These are phyloP conservation scores for Zygotorulaspora danielsina DNA, from an alignment of 805 yeast species.

Conservation along the genomic window DNA sequence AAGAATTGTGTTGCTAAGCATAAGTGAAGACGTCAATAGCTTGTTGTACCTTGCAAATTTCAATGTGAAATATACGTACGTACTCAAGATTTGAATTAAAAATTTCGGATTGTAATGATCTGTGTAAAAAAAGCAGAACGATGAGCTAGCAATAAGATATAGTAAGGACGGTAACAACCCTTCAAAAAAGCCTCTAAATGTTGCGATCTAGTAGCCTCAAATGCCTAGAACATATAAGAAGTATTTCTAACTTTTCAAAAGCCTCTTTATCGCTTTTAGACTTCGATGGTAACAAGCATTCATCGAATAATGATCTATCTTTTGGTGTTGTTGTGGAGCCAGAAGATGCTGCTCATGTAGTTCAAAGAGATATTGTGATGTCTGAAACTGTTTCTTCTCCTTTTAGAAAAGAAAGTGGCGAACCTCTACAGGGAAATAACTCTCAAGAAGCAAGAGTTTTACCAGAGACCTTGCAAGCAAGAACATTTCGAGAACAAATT, in stretches of 20 bases:
- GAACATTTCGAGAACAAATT: slow-evolving; percentile 47
- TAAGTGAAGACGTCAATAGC: not conserved
- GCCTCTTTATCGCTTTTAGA: slow-evolving; percentile 3
- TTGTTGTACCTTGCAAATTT: not conserved
- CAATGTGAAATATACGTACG: too few species aligned
- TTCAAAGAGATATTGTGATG: slow-evolving; percentile 36
- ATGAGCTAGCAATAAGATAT: too few species aligned
- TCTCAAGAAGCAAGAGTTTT: slow-evolving; percentile 44
- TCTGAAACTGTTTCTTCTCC: slow-evolving; percentile 30
- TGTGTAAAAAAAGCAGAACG: too few species aligned
- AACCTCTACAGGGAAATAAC: slow-evolving; percentile 16
- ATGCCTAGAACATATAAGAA: not conserved
- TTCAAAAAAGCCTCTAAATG: too few species aligned
- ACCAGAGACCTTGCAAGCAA: slow-evolving; percentile 53
- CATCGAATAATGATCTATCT: slow-evolving; percentile 3
- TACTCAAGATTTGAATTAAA: too few species aligned
- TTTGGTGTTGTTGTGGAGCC: slow-evolving; percentile 18
- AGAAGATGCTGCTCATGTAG: slow-evolving; percentile 23
- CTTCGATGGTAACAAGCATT: slow-evolving; percentile 4
- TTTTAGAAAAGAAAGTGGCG: slow-evolving; percentile 31
- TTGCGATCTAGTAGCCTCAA: not conserved
- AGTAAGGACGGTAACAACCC: too few species aligned
- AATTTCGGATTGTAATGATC: too few species aligned
- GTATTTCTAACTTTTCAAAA: slow-evolving; percentile 7
- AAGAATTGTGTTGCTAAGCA: slow-evolving; percentile 18